Evolutionary conservation across 352 stramenopile species (phyloP), one percentile per base, ranked within the genome.

Genomic region (Plasmopara viticola): DNA sequence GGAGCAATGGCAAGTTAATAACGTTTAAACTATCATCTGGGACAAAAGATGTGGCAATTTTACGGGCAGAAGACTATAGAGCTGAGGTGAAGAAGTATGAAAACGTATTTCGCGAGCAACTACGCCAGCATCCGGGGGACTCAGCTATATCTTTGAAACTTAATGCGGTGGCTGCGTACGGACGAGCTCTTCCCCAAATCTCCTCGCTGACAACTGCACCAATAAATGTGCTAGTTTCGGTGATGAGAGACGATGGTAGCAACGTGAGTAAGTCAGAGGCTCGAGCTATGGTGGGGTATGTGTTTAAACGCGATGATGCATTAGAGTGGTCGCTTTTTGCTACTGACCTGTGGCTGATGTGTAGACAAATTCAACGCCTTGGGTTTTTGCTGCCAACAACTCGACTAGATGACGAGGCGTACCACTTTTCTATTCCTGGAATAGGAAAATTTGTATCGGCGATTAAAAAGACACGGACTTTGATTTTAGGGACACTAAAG

Each of bases 371-470:
- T 28, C 77, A 78, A 45, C 61, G 58, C 2, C 60, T 88, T 34
- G 77, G 77, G 0, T 88, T 86, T 44, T 45, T 86, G 28, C 50
- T 77, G 30, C 62, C 68, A 6, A 76, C 72, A 6, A 63, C 66
- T 15, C 44, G 61, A 0, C 38, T 88, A 29, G 66, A 80, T 39
- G 60, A 78, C 28, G 66, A 86, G 33, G 62, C 64, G 1, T 85
- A 70, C 29, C 64, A 63, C 5, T 60, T 88, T 2, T 82, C 71
- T 9, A 33, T 87, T n/a, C 77, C 77, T 30, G 74, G 69, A 5
- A 53, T 83, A 20, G 77, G 77, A 15, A 86, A 84, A 35, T 38
- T 87, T 7, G 55, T 85, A 15, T 78, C 59, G 14, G 63, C 74
- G 0, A 63, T 87, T 5, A 81, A 70, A 53, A 87, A 87, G 53